Conservation (phyloP, 352 stramenopile species). For the Globisporangium polare region DNA sequence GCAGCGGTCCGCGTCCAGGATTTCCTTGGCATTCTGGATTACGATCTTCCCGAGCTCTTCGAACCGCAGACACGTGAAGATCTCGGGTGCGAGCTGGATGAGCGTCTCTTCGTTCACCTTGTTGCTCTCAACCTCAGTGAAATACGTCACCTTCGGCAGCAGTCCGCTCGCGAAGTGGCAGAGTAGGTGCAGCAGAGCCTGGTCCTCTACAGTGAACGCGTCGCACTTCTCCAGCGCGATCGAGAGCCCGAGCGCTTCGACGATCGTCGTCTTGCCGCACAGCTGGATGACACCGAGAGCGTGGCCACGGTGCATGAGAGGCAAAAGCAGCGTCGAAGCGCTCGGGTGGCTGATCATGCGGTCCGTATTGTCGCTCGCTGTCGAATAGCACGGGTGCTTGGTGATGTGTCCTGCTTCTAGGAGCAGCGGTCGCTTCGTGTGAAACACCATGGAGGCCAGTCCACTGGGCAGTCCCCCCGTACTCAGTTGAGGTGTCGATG, state of each 20-base stretch:
- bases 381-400: slow-evolving; percentile 49
- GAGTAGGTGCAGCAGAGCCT: slow-evolving; percentile 44
- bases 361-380: slow-evolving; percentile 53
- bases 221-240: slow-evolving; percentile 59
- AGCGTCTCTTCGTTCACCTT: slow-evolving; percentile 80
- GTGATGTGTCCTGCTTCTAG: slow-evolving; percentile 42
- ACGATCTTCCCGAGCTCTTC: slow-evolving; percentile 73
- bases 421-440: slow-evolving; percentile 61
- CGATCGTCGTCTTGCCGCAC: slow-evolving; percentile 54
- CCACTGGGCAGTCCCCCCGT: slow-evolving; percentile 29
- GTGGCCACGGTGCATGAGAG: slow-evolving; percentile 33
- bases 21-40: slow-evolving; percentile 72
- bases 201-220: slow-evolving; percentile 56
- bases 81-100: slow-evolving; percentile 65
- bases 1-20: slow-evolving; percentile 70
- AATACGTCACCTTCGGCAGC: slow-evolving; percentile 68
- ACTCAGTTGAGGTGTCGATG: neutral
- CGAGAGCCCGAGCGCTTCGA: slow-evolving; percentile 54
- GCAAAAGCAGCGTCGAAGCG: slow-evolving; percentile 57
- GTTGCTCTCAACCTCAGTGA: slow-evolving; percentile 78
- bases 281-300: slow-evolving; percentile 56
- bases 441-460: slow-evolving; percentile 60
- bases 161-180: slow-evolving; percentile 61
- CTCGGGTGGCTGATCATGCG: slow-evolving; percentile 49
- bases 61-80: slow-evolving; percentile 79